Conservation (phyloP, 495 filamentous ascomycete genomes). For the Neurospora cerealis region DNA sequence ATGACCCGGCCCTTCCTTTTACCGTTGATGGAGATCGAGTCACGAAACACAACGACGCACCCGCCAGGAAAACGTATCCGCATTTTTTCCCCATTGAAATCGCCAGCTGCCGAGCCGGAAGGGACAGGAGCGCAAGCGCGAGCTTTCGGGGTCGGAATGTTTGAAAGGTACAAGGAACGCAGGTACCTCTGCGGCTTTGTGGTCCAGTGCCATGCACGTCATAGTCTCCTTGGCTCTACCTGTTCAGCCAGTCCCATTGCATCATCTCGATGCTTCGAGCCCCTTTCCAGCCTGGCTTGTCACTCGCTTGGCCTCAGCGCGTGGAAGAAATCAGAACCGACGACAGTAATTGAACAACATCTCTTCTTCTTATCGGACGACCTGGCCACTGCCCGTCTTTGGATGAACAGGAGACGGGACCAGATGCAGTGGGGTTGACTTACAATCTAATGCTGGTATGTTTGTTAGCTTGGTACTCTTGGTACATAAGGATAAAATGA, state of each 20-base stretch:
- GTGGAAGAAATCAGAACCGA: not conserved
- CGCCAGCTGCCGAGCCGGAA: not conserved
- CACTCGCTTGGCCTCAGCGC: not conserved
- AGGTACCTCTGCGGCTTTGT: not conserved
- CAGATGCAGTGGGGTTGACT: not conserved
- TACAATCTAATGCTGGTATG: not conserved
- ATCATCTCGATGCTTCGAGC: not conserved
- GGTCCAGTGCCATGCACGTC: not conserved
- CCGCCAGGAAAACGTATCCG: not conserved
- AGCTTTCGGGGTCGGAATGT: not conserved
- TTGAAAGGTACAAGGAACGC: not conserved
- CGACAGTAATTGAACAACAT: not conserved
- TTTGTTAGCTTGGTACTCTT: too few relatives aligned
- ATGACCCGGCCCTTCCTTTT: not conserved
- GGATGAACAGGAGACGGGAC: not conserved
- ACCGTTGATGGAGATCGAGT: not conserved
- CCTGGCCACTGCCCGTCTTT: not conserved
- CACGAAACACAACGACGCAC: not conserved
- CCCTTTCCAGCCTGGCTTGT: not conserved
- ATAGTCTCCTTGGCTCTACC: not conserved
- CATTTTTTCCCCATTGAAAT: not conserved
- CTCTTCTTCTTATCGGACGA: not conserved
- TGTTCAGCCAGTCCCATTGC: not conserved
- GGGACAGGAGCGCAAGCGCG: not conserved
- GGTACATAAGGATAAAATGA: too few relatives aligned